phyloP scores from a whole-genome alignment of 2,329 filamentous ascomycete species.

The Penicillium sclerotiorum region DNA sequence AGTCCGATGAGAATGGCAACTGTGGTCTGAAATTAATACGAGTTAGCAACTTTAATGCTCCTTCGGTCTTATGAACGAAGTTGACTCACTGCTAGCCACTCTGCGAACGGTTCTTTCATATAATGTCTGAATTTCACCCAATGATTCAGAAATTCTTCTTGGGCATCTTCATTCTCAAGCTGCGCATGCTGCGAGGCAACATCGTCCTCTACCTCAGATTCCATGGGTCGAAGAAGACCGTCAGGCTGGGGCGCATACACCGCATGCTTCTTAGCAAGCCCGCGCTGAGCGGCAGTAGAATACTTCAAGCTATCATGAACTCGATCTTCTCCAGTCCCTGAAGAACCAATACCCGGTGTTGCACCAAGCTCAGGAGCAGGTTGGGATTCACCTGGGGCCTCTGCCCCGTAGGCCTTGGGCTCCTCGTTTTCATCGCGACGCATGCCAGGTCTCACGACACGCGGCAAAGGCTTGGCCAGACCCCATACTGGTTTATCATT shows the following conservation, averaged over 20 bases:
- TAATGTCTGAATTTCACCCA: constrained; percentile 31
- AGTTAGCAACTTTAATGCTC: not conserved
- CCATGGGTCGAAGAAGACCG: constrained; percentile 16
- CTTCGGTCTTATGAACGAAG: not conserved
- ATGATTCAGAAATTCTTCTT: constrained; percentile 26
- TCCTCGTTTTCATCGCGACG: constrained; percentile 11
- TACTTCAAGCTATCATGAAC: not conserved
- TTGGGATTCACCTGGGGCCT: constrained; percentile 8
- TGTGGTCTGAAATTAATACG: constrained; percentile 21
- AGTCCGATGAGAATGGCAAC: constrained; percentile 34
- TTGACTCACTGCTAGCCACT: constrained; percentile 30
- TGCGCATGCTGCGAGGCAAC: too few relatives aligned
- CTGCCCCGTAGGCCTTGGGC: constrained; percentile 2
- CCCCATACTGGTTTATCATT: constrained; percentile 53
- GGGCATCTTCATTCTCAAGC: not conserved
- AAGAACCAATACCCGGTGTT: constrained; percentile 5
- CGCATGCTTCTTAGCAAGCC: constrained; percentile 1
- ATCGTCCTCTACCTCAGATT: constrained; percentile 1
- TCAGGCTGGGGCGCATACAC: constrained; percentile 15
- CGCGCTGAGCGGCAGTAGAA: constrained; percentile 12
- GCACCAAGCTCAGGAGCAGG: constrained; percentile 10
- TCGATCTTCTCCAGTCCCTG: not conserved
- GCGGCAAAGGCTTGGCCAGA: constrained; percentile 54
- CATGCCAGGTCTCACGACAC: constrained; percentile 55
- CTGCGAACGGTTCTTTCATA: constrained; percentile 32